Evolutionary conservation across 2,329 filamentous ascomycete species (phyloP), one percentile per base, ranked within the genome.

Genomic region (Penicillium sclerotiorum): DNA sequence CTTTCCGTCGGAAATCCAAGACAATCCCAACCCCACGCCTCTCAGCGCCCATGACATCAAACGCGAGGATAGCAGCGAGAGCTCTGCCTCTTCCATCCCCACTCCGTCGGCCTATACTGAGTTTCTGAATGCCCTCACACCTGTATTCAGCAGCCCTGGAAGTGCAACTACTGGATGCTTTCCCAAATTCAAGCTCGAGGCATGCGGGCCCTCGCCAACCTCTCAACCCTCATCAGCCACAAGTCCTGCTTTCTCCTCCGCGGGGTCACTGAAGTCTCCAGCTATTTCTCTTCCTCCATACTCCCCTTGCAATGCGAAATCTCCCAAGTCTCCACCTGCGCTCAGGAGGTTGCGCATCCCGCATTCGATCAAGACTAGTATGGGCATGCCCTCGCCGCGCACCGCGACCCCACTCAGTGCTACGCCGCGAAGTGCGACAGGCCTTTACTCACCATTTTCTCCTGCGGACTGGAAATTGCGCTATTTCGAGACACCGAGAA

Each of bases 61-160:
- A 71, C 81, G 88, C 60, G 79, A 87, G 49, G 81, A 85, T 51
- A 73, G 79, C 37, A 73, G 84, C 50, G 87, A 85, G 74, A 96
- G 92, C 4, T 92, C 92, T 3, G 23, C 8, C 25, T 46, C 41
- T n/a, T 45, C 45, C 41, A 95, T 97, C 70, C 95, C 89, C 44
- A 93, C 93, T 45, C 93, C 93, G 3, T 79, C 83, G 18, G 92
- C 93, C 50, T 97, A 97, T 69, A 87, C 90, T 59, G 91, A 97
- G 66, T 97, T 96, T 67, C 85, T 97, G 56, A 93, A 91, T 74
- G 85, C 86, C 52, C 84, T 95, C 73, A 87, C 82, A 1, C 82
- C 82, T 1, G 77, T 87, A 15, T 78, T 91, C 50, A 83, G 85
- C 66, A 90, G 86, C 56, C 88, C 89, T 8, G 74, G 82, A 39